Conservation (phyloP, 2,329 filamentous ascomycete species). For the Neonectria ditissima region DNA sequence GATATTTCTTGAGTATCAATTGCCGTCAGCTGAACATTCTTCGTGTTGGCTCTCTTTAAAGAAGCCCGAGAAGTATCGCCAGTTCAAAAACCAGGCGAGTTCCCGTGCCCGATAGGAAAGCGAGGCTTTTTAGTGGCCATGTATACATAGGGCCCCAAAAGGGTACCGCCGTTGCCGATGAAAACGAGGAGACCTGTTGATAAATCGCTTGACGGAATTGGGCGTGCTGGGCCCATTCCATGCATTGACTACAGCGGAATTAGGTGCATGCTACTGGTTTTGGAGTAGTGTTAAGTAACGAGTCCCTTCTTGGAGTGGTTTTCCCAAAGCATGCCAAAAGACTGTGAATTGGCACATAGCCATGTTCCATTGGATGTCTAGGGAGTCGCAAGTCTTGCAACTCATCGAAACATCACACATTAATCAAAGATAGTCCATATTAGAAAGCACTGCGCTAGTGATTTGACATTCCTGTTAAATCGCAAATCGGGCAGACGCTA, state of each 20-base stretch:
- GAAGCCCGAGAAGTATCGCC: conserved; percentile 45
- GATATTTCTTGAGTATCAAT: conserved; percentile 41
- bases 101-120: conserved; percentile 52
- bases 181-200: conserved; percentile 56
- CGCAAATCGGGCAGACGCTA: conserved; percentile 27
- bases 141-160: conserved; percentile 55
- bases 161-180: conserved; percentile 56
- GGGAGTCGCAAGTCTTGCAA: conserved; percentile 39
- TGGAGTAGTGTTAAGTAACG: conserved; percentile 19
- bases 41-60: conserved; percentile 45
- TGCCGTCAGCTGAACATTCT: conserved; percentile 42
- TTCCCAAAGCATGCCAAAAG: conserved; percentile 52
- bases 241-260: conserved; percentile 54
- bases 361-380: conserved; percentile 53
- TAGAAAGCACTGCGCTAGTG: conserved; percentile 36
- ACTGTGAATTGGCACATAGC: conserved; percentile 58
- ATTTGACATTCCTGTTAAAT: conserved; percentile 37
- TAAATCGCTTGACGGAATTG: conserved; percentile 53
- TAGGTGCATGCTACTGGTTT: conserved; percentile 63
- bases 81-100: conserved; percentile 49
- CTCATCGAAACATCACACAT: conserved; percentile 40
- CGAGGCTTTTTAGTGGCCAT: conserved; percentile 49
- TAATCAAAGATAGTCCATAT: too few species aligned
- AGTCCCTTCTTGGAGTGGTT: neutral
- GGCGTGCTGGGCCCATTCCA: conserved; percentile 55